A percentile compares a stretch with the other conserved stretches of the same genome.
phyloP scores from a whole-genome alignment of 345 rosid genomes.

The Salix arbutifolia region DNA sequence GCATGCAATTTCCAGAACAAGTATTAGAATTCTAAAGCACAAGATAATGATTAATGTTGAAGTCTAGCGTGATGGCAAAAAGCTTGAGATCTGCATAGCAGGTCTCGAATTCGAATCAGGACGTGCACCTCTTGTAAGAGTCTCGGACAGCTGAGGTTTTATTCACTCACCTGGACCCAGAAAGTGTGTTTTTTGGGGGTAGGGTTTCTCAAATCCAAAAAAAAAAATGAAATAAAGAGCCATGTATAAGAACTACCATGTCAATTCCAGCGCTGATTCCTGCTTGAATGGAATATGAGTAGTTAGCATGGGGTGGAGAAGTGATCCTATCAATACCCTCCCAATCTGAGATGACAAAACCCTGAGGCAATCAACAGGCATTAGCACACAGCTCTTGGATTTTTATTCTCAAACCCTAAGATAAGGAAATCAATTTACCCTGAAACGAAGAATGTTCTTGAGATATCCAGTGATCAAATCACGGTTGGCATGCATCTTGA shows the following conservation, averaged over 20 bases:
- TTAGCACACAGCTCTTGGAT: not conserved
- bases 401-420: not conserved
- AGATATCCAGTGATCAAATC: conserved; percentile 66
- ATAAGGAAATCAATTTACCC: conserved; percentile 33
- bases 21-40: not conserved
- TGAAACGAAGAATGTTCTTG: conserved; percentile 64
- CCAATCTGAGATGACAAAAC: conserved; percentile 97
- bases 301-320: conserved; percentile 64
- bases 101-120: too few species aligned
- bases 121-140: too few species aligned
- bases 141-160: rapidly evolving
- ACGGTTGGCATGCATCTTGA: conserved; percentile 77
- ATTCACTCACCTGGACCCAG: rapidly evolving
- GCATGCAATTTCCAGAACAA: not conserved
- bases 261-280: conserved; percentile 89
- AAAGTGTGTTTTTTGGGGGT: too few species aligned
- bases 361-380: conserved; percentile 38
- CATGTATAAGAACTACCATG: conserved; percentile 43
- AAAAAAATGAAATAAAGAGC: not conserved
- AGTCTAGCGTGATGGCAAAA: too few species aligned
- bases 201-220: too few species aligned
- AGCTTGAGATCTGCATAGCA: too few species aligned
- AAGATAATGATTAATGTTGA: not conserved
- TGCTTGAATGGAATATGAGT: conserved; percentile 68
- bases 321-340: conserved; percentile 86